Conservation (phyloP, 2,329 filamentous ascomycete species). For the Arthrinium puccinioides region DNA sequence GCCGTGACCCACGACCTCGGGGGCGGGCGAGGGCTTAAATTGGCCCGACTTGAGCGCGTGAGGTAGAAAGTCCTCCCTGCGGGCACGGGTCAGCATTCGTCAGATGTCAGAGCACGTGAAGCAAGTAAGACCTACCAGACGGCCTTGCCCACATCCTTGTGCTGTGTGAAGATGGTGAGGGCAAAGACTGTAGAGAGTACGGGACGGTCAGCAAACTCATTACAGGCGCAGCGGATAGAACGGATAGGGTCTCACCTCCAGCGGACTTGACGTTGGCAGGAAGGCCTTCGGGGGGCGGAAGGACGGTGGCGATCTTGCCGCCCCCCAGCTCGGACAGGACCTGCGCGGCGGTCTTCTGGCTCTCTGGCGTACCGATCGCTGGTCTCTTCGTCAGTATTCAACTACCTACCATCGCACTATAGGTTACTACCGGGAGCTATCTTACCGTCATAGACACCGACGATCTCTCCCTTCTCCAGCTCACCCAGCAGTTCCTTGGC, state of each 20-base stretch:
- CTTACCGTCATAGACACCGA: constrained; percentile 18
- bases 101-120: no score
- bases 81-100: no score
- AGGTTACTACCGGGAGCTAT: background rate
- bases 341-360: constrained; percentile 1
- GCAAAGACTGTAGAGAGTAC: background rate
- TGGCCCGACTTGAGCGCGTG: constrained; percentile 4
- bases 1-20: constrained; percentile 4
- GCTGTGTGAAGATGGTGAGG: constrained; percentile 1
- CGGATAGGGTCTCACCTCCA: background rate
- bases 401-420: no score
- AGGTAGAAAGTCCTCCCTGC: constrained; percentile 3
- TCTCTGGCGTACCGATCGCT: constrained; percentile 2
- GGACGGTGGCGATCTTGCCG: background rate
- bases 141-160: constrained; percentile 2
- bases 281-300: constrained; percentile 1
- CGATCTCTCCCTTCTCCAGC: constrained; percentile 19
- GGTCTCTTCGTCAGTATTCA: background rate
- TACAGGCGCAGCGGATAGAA: background rate
- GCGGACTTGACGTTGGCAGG: constrained; percentile 1
- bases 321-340: constrained; percentile 1
- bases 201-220: background rate
- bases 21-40: constrained; percentile 1
- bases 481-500: constrained; percentile 19
- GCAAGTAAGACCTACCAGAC: constrained; percentile 1